Evolutionary conservation across 2,329 filamentous ascomycete species (phyloP), one percentile per base, ranked within the genome.

Genomic region (Didymella lethalis): DNA sequence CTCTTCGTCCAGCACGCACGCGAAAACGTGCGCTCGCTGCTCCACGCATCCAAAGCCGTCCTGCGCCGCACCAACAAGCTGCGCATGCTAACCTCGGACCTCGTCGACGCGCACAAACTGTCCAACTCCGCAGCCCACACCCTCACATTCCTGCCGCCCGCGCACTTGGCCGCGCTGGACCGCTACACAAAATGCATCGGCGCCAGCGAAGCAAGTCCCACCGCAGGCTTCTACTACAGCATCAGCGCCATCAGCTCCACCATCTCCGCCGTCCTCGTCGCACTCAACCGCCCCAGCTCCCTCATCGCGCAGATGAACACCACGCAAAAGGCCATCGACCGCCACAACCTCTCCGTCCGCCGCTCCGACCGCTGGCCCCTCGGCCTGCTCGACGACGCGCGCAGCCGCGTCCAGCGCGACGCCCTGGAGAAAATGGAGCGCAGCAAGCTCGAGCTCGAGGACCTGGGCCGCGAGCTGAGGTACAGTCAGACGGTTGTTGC

Each of bases 401-500:
- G 94, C 20, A 89, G 91, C 73, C 87, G 91, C 29, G 84, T 93
- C 10, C 90, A 93, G 67, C 89, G 92, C 63, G 95, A 98, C 57
- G 90, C 91, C 43, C 91, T 93, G 78, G 89, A 91, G 64, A 92
- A 90, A 68, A 91, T 92, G 36, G 84, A 86, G 14, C 88, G 88
- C 63, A 87, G 86, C 23, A 86, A 89, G 63, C 78, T 83, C 18
- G 92, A 97, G 73, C 85, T 91, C 11, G 86, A 89, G 20, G 85
- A 87, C 43, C 78, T 97, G n/a, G 89, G 90, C 0, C 87, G 87
- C 50, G 95, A 99, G 77, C 81, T 99, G 54, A 83, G 92, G 48
- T 97, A 95, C 76, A 97, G 93, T 47, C 94, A 97, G 79, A 92
- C 96, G 76, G 92, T 94, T 14, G 94, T 98, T 25, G 94, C 96